Percentiles rank a stretch among this genome's conserved stretches.
Conservation (phyloP, 495 filamentous ascomycete species). For the Penicillium longicatenatum region DNA sequence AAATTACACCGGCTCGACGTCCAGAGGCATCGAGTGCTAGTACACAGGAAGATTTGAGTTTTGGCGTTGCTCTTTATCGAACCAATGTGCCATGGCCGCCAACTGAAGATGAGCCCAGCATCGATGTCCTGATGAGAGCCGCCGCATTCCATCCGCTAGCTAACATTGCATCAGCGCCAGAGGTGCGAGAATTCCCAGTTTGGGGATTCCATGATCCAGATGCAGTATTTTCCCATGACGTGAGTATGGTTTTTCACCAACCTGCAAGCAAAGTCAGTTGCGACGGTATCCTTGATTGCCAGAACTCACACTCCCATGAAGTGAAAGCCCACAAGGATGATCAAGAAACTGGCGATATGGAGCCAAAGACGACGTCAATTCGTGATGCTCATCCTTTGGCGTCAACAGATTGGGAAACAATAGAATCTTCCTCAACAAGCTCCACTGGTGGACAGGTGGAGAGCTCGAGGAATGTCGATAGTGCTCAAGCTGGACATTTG, state of each 20-base stretch:
- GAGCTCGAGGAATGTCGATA: not conserved
- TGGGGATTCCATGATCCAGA: not conserved
- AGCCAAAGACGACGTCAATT: not conserved
- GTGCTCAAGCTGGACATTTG: not conserved
- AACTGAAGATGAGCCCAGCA: not conserved
- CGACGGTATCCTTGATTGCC: not conserved
- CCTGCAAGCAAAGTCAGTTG: not conserved
- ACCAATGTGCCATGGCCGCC: constrained; percentile 20
- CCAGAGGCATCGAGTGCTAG: constrained; percentile 20
- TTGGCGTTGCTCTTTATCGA: constrained; percentile 37
- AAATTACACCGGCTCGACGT: not conserved
- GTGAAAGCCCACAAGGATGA: not conserved
- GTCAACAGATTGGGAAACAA: constrained; percentile 8
- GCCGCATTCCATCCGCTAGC: constrained; percentile 1
- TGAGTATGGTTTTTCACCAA: not conserved
- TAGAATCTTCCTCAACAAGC: not conserved
- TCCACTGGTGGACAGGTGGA: not conserved
- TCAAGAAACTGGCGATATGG: not conserved
- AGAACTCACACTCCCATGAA: not conserved
- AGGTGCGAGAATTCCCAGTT: not conserved
- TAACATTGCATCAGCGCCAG: constrained; percentile 8
- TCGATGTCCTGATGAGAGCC: constrained; percentile 1
- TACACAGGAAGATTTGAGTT: constrained; percentile 36
- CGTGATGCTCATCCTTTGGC: not conserved
- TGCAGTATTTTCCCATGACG: not conserved